Base-by-base conservation (phyloP, 2,329 filamentous ascomycete genomes). In the Paecilomyces dactylethromorphus region DNA sequence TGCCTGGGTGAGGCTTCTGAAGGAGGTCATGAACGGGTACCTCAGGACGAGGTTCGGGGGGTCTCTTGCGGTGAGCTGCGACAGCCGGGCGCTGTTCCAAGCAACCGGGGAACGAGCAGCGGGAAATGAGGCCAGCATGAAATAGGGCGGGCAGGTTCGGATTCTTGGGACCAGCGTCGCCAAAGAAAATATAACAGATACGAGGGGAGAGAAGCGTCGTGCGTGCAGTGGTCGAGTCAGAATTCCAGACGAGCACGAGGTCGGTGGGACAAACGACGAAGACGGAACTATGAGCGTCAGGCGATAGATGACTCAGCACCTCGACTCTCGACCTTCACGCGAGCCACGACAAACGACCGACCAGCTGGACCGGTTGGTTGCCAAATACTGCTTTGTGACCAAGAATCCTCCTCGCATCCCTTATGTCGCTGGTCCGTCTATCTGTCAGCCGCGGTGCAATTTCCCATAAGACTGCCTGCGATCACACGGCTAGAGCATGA, bases 231-330 rank as follows among this genome's bases (percentile, higher is more conserved):
- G 39, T 45, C n/a, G n/a, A 45, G 39, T 18, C 8, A 18, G 39
- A 45, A 45, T 45, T 21, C 2, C 15, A 45, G 39, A 45, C 7
- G 39, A 18, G 50, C 50, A 52, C 11, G 50, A 29, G 26, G 21
- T n/a, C 39, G 39, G 39, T 45, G 39, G 39, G 22, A 52, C 50
- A 21, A 52, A 29, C 6, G 21, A 52, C 21, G 58, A 53, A 33
- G 35, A 56, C 53, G 29, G 50, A 35, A 24, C 18, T 33, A 49
- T 29, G 22, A 35, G 24, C 32, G 66, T 73, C 70, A 71, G 56
- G 53, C 61, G 65, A 71, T 70, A 69, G 69, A 66, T 74, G 71
- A 74, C 71, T 74, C 70, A 73, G 66, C 70, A 55, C 13, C 12
- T 24, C n/a, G n/a, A n/a, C n/a, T n/a, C 45, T 22, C 8, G 7